Percentiles rank a stretch among this genome's conserved stretches.
These are phyloP conservation scores for Cutaneotrichosporon cutaneum DNA, from an alignment of 1,284 basidiomycete genomes.

Conservation along the genomic window DNA sequence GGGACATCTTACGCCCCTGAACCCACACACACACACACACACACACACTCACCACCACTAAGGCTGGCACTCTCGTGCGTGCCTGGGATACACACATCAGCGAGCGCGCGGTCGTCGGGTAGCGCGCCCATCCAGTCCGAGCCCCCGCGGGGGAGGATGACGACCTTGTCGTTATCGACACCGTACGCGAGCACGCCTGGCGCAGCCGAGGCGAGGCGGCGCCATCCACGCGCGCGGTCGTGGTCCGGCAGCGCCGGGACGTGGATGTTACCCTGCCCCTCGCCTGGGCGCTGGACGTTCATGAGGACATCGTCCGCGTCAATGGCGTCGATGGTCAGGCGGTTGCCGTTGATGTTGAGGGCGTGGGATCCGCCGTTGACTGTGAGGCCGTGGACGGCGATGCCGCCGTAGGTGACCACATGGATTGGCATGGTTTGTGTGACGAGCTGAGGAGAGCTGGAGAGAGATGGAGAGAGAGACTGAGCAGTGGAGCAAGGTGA, in stretches of 20 bases:
- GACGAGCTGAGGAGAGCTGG: not conserved
- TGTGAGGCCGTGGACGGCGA: conserved; percentile 17
- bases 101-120: conserved; percentile 23
- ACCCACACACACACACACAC: not conserved
- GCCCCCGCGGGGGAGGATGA: conserved; percentile 15
- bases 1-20: not conserved
- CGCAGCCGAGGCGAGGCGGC: conserved; percentile 12
- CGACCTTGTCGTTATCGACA: conserved; percentile 19
- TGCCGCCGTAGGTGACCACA: conserved; percentile 17
- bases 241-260: conserved; percentile 10
- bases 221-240: conserved; percentile 21
- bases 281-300: conserved; percentile 14
- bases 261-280: conserved; percentile 9
- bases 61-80: conserved; percentile 21
- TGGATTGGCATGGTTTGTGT: conserved; percentile 18
- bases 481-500: too few species aligned
- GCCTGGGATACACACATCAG: conserved; percentile 22
- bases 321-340: conserved; percentile 9
- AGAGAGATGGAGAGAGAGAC: not conserved
- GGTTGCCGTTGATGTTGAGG: conserved; percentile 19
- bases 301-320: conserved; percentile 13
- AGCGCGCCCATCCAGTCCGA: conserved; percentile 17
- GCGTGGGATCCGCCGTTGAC: conserved; percentile 19
- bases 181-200: conserved; percentile 18
- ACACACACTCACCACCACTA: conserved; percentile 14